Percentiles rank a stretch among this genome's conserved stretches.
Evolutionary conservation across 129 eudicot genomes (phyloP).

Genomic region (Deinandra increscens): DNA sequence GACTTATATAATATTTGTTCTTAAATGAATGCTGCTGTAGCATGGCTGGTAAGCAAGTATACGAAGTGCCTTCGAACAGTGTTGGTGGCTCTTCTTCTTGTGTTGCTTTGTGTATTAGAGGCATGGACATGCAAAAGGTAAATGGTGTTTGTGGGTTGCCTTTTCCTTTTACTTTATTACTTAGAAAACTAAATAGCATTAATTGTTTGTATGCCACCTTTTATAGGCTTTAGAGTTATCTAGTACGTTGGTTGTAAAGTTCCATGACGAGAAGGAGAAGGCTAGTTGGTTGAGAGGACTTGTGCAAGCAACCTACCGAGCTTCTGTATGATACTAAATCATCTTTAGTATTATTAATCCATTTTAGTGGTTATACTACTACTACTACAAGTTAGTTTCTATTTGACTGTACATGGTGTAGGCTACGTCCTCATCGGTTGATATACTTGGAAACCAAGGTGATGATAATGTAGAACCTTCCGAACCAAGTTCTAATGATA

Average conservation of each 20-base stretch:
- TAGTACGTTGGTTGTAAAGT: constrained; percentile 74
- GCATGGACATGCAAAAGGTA: constrained; percentile 87
- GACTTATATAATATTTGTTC: constrained; percentile 16
- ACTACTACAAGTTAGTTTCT: constrained; percentile 1
- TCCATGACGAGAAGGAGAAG: constrained; percentile 68
- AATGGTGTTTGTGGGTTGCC: constrained; percentile 21
- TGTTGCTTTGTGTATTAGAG: constrained; percentile 71
- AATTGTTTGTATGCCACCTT: background rate
- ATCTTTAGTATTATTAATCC: constrained; percentile 4
- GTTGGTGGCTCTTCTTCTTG: constrained; percentile 90
- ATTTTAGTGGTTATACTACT: constrained; percentile 2
- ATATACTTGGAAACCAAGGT: constrained; percentile 60
- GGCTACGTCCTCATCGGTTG: constrained; percentile 79
- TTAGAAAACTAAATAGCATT: constrained; percentile 13
- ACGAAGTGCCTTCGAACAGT: constrained; percentile 76
- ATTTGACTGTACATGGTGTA: constrained; percentile 38
- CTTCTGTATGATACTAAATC: constrained; percentile 61
- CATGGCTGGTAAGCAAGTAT: constrained; percentile 96
- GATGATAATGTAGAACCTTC: constrained; percentile 34
- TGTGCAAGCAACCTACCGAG: constrained; percentile 85
- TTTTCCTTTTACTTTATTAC: background rate
- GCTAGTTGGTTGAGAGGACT: constrained; percentile 83
- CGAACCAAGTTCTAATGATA: constrained; percentile 43
- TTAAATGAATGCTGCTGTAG: constrained; percentile 21
- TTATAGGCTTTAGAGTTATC: constrained; percentile 83